Evolutionary conservation across 2,329 filamentous ascomycete genomes (phyloP).

Genomic region (Penicillium brasilianum): DNA sequence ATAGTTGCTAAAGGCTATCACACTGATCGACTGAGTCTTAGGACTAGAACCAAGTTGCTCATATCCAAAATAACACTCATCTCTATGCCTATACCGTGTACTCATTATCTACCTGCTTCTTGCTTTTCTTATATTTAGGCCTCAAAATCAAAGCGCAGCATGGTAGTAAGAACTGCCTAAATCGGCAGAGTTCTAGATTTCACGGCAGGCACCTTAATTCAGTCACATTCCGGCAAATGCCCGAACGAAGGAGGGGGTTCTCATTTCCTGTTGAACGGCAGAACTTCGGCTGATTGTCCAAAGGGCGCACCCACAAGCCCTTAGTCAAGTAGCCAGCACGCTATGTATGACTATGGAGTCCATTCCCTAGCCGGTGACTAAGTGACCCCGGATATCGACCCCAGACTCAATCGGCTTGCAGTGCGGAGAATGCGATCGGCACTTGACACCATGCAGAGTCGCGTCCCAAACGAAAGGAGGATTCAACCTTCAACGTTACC

Average conservation of each 20-base stretch:
- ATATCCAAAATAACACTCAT: background rate
- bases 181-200: background rate
- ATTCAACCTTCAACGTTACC: background rate
- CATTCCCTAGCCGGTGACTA: background rate
- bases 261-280: constrained; percentile 5
- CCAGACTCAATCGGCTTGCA: background rate
- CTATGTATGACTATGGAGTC: too few relatives aligned
- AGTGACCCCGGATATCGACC: background rate
- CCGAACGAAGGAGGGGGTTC: background rate
- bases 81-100: background rate
- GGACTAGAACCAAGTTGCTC: too few relatives aligned
- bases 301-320: too few relatives aligned
- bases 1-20: background rate
- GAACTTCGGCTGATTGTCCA: constrained; percentile 10
- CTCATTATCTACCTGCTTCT: background rate
- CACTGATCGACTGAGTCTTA: background rate
- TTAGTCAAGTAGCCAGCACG: too few relatives aligned
- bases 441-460: background rate
- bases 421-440: background rate
- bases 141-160: too few relatives aligned
- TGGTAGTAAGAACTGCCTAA: background rate
- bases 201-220: background rate
- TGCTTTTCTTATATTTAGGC: background rate
- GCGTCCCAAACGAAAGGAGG: background rate
- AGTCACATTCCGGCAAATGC: background rate